Evolutionary conservation across 768 basidiomycete genomes (phyloP).

Genomic region (Boletus subcaerulescens): DNA sequence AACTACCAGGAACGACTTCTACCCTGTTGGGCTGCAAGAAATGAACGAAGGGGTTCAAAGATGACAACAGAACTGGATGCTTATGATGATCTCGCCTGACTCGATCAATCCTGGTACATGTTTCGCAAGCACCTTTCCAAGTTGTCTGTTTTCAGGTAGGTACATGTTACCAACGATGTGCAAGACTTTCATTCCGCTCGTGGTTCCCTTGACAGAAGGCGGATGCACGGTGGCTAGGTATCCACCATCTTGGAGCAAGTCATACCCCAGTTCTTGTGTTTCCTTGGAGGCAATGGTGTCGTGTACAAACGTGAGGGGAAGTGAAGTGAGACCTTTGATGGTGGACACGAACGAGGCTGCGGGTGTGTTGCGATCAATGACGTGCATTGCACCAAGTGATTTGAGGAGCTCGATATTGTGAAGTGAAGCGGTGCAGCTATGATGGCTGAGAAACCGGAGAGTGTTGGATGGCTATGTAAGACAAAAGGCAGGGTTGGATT

Average conservation of each 20-base stretch:
- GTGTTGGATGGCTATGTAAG: constrained; percentile 24
- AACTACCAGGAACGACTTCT: constrained; percentile 32
- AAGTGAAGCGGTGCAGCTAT: constrained; percentile 35
- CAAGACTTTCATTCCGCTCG: constrained; percentile 1
- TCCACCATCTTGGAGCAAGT: constrained; percentile 27
- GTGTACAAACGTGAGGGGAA: neutral
- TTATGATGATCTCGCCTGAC: neutral
- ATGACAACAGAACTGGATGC: neutral
- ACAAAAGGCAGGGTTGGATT: neutral
- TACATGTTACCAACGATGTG: neutral
- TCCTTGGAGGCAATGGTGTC: constrained; percentile 28
- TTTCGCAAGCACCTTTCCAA: neutral
- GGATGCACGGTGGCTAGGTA: constrained; percentile 6
- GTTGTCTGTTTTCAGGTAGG: neutral
- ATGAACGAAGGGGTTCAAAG: neutral
- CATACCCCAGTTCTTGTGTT: constrained; percentile 31
- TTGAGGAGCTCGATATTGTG: constrained; percentile 28
- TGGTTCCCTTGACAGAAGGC: neutral
- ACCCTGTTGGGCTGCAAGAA: neutral
- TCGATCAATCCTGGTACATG: neutral
- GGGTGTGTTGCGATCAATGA: constrained; percentile 28
- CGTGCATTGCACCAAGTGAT: constrained; percentile 32
- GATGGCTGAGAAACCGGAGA: constrained; percentile 31
- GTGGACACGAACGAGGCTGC: neutral
- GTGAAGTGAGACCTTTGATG: neutral